Base-by-base conservation (phyloP, 441 rosid genomes). In the Macaranga tanarius region DNA sequence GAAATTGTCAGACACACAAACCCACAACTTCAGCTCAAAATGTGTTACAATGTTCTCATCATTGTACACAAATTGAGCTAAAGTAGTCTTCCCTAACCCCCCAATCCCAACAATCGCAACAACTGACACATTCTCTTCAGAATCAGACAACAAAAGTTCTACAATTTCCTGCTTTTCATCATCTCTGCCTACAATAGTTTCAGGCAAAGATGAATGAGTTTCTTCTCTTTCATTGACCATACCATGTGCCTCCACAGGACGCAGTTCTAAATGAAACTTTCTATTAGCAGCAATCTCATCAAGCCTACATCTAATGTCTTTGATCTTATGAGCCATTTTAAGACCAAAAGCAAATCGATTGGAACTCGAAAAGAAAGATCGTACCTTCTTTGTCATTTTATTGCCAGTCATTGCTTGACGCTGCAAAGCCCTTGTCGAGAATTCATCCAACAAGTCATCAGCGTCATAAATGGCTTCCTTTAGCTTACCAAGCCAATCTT, bases 71-170 rank as follows among this genome's bases (percentile, higher is more conserved):
- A 68, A 0, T 20, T 73, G 72, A 10, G 71, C 73, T 2, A 80
- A 66, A 4, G 73, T 28, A 0, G 78, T 76, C 44, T 79, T 76
- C 3, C 77, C 78, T 10, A 73, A 34, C 0, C 86, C 81, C 12
- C 75, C 78, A 1, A 74, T 25, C 12, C 78, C 73, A 15, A 79
- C 73, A n/a, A 71, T 61, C 0, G 81, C 23, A 54, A 74, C 9
- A 0, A 74, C 17, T 0, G 72, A 45, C 2, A 74, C 52, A 22
- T 62, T 65, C 16, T 25, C 62, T 6, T 10, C 56, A 0, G 0
- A 7, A 1, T 2, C 0, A 5, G 50, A 4, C 38, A 60, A 17
- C 17, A 79, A 2, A 19, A 47, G 25, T 0, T 55, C 1, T 15
- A 71, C 2, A 12, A 79, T 67, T 16, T 22, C 11, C 10, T 59